Conservation (phyloP, 2,329 filamentous ascomycete species). For the Zymoseptoria crescenta region DNA sequence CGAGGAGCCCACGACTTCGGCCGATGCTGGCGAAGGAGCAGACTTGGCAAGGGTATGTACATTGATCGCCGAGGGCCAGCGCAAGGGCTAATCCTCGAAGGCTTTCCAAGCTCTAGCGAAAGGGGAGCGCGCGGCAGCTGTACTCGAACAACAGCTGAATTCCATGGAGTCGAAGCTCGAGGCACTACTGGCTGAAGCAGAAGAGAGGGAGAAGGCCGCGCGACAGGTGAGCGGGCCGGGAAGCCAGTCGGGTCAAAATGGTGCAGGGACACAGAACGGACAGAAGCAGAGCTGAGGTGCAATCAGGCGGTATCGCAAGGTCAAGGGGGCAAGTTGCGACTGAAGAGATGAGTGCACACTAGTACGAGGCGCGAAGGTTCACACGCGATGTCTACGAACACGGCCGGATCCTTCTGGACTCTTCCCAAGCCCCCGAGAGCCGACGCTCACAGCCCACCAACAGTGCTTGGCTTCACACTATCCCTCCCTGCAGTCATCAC, state of each 20-base stretch:
- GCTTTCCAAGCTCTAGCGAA: constrained; percentile 45
- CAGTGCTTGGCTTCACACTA: constrained; percentile 26
- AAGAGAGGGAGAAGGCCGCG: constrained; percentile 32
- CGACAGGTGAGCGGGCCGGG: constrained; percentile 11
- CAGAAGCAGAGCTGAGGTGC: neutral
- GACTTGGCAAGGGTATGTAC: constrained; percentile 8
- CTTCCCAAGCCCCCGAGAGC: neutral
- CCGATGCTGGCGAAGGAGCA: constrained; percentile 5
- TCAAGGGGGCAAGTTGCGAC: too few species aligned
- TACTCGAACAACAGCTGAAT: constrained; percentile 48
- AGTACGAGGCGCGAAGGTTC: too few species aligned
- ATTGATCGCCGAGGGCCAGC: neutral
- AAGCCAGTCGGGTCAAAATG: neutral
- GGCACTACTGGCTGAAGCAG: constrained; percentile 43
- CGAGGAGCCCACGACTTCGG: neutral
- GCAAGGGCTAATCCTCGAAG: constrained; percentile 24
- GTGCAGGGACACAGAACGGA: neutral
- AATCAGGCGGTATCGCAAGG: too few species aligned
- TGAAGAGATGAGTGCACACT: too few species aligned
- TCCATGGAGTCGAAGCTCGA: constrained; percentile 50
- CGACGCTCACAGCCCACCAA: constrained; percentile 23
- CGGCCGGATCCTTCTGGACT: too few species aligned
- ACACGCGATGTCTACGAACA: too few species aligned
- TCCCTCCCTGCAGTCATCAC: constrained; percentile 29
- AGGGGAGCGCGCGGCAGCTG: constrained; percentile 49